A percentile compares a stretch with the other conserved stretches of the same genome.
phyloP scores from a whole-genome alignment of 116 monocot species.

The Zostera marina region DNA sequence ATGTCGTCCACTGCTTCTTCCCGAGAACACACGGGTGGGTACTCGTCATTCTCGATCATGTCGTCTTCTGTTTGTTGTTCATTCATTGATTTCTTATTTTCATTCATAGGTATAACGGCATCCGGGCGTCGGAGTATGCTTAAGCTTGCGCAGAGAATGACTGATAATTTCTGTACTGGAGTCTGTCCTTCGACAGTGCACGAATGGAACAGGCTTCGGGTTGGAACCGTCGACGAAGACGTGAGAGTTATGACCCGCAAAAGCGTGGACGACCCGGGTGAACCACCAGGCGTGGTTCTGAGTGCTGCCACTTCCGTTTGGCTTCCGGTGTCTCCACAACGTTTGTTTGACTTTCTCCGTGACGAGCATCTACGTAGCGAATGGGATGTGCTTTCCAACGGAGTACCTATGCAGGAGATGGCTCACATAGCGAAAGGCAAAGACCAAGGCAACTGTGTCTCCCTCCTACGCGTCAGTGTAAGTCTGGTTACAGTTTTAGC shows the following conservation, averaged over 20 bases:
- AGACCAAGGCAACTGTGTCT: constrained; percentile 75
- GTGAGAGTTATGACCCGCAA: constrained; percentile 80
- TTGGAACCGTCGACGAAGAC: constrained; percentile 39
- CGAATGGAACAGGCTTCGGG: constrained; percentile 60
- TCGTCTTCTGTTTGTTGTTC: too few relatives aligned
- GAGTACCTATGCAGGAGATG: constrained; percentile 97
- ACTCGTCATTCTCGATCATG: too few relatives aligned
- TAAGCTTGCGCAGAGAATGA: constrained; percentile 84
- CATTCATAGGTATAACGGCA: constrained; percentile 32
- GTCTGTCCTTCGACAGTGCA: constrained; percentile 67
- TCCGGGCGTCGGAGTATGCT: constrained; percentile 72
- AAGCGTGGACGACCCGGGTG: constrained; percentile 69
- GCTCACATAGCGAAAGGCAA: constrained; percentile 84
- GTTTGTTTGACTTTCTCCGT: constrained; percentile 74
- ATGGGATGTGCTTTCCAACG: constrained; percentile 94
- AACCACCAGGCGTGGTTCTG: constrained; percentile 76
- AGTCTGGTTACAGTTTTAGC: constrained; percentile 1
- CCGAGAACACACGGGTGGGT: constrained; percentile 28
- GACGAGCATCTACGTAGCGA: constrained; percentile 63
- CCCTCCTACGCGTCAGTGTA: constrained; percentile 76
- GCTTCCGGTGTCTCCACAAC: constrained; percentile 49
- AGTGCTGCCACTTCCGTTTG: constrained; percentile 86
- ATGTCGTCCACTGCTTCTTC: constrained; percentile 28
- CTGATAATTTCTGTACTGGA: constrained; percentile 79
- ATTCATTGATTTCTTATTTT: background rate